Evolutionary conservation across 441 rosid genomes (phyloP).

Genomic region (Adansonia rubrostipa): DNA sequence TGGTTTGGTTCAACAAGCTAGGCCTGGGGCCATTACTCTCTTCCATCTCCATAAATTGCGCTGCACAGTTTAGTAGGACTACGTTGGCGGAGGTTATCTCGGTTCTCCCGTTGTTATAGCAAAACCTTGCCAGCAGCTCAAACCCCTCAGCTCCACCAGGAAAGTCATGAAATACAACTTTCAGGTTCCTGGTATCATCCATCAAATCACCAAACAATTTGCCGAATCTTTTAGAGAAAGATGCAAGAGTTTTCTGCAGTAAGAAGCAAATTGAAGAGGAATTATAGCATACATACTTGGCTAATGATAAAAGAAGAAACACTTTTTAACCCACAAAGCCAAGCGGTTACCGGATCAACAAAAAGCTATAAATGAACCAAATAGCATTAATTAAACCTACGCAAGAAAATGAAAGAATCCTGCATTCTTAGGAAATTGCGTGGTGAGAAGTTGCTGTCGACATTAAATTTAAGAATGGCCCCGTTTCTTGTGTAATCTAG

Average conservation of each 20-base stretch:
- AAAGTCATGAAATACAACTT: constrained; percentile 53
- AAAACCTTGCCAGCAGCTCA: constrained; percentile 58
- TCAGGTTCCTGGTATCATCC: constrained; percentile 31
- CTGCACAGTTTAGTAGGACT: constrained; percentile 45
- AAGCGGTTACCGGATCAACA: constrained; percentile 17
- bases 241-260: constrained; percentile 44
- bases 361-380: constrained; percentile 17
- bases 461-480: constrained; percentile 21
- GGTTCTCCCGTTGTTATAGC: constrained; percentile 48
- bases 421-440: background rate
- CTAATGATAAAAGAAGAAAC: background rate
- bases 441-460: constrained; percentile 26
- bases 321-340: background rate
- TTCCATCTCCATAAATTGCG: constrained; percentile 55
- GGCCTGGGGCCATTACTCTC: constrained; percentile 18
- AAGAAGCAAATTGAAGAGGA: background rate
- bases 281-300: background rate
- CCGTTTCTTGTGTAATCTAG: constrained; percentile 7
- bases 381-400: background rate
- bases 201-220: constrained; percentile 37
- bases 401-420: constrained; percentile 8
- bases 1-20: constrained; percentile 38
- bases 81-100: constrained; percentile 44
- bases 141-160: constrained; percentile 67
- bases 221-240: constrained; percentile 46